Evolutionary conservation across 352 stramenopile genomes (phyloP), one percentile per base, ranked within the genome.

Genomic region (Pythium scleroteichum): DNA sequence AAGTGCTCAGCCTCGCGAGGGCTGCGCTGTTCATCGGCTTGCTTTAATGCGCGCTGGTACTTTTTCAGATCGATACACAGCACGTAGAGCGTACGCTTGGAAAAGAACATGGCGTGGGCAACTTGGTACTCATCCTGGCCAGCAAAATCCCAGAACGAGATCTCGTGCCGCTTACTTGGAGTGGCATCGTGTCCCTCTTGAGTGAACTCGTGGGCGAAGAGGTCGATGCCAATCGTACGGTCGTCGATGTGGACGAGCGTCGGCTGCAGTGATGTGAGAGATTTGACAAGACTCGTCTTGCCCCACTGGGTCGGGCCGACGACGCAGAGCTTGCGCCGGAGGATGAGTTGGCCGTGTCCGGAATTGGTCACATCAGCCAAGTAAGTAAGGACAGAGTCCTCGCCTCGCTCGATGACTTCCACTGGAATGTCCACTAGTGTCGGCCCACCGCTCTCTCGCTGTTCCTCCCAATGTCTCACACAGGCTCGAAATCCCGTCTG

Each of bases 271-370:
- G 42, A 57, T 14, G 33, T 68, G 16, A 78, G 54, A 10, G 54
- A 72, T 33, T 72, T 75, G 47, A 75, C 61, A 17, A 78, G 48
- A 38, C 70, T 78, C 0, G 66, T 78, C 48, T 75, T 78, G 2
- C 70, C 66, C 66, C 66, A 78, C 12, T 64, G 17, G 27, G 62
- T 78, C 3, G 66, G 66, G 7, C 70, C 70, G 9, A 75, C 59
- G 9, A 78, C 56, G 27, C 70, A 75, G 0, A 75, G 32, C 26
- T 78, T 78, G 8, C 35, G 60, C 4, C 66, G 70, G 22, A 60
- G 69, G 0, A 67, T 27, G 26, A 60, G 29, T 3, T 59, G 41
- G 20, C 52, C 40, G 3, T 23, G 24, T 17, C 8, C 45, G 8
- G 39, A 47, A 23, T 45, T 61, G 32, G 26, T 39, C 8, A 62